Percentiles rank a stretch among this genome's conserved stretches.
These are phyloP conservation scores for Pittosporum tobira DNA, from an alignment of 129 eudicot genomes.

Conservation along the genomic window DNA sequence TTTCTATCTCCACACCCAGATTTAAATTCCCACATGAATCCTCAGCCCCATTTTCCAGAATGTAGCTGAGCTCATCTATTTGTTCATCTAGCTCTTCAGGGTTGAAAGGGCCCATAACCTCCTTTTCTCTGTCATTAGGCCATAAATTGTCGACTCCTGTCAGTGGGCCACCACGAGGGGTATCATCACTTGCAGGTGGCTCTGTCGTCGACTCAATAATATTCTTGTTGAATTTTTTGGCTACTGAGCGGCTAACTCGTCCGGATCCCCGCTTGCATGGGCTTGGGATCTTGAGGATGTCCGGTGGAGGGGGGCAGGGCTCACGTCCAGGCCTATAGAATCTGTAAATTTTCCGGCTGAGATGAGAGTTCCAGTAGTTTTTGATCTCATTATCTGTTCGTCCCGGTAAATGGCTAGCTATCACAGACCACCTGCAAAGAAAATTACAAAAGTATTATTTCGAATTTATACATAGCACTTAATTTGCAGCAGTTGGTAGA, in stretches of 20 bases:
- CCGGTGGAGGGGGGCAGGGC: not conserved
- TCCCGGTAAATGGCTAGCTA: slow-evolving; percentile 53
- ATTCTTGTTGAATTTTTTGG: slow-evolving; percentile 26
- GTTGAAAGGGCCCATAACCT: not conserved
- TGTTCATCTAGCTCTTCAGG: slow-evolving; percentile 8
- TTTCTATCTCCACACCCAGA: not conserved
- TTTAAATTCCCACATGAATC: slow-evolving; percentile 2
- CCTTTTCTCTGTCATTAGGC: not conserved
- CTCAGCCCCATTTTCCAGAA: slow-evolving; percentile 15
- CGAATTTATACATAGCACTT: no score
- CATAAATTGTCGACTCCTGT: not conserved
- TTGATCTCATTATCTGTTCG: slow-evolving; percentile 66
- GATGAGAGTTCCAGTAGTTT: slow-evolving; percentile 56
- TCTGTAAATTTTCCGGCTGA: slow-evolving; percentile 37
- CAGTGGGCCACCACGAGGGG: no score
- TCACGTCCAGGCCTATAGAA: slow-evolving; percentile 13
- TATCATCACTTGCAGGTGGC: not conserved
- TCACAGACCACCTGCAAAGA: slow-evolving; percentile 53
- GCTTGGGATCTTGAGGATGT: slow-evolving; percentile 10
- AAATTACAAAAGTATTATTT: no score
- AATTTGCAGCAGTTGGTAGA: no score
- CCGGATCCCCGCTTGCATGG: slow-evolving; percentile 26
- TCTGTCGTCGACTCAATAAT: not conserved
- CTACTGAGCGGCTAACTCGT: slow-evolving; percentile 30
- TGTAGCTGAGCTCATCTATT: slow-evolving; percentile 2